These are phyloP conservation scores for Wickerhamomyces chaumierensis DNA, from an alignment of 805 yeast species.

Conservation along the genomic window DNA sequence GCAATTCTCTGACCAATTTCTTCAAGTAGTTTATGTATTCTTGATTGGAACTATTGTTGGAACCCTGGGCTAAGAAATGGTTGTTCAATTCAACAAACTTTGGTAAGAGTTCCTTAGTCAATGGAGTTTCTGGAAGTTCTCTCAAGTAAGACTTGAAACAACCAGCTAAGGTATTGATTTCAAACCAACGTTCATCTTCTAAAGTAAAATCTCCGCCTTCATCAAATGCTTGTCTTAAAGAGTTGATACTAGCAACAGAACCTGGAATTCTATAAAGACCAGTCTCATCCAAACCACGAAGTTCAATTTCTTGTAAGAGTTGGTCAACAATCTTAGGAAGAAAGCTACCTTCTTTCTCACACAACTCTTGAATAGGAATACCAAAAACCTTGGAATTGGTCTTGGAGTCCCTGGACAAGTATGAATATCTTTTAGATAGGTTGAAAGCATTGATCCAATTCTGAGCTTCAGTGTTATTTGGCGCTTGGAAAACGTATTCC, in stretches of 20 bases:
- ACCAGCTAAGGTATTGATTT: conserved; percentile 79
- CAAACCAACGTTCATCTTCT: conserved; percentile 54
- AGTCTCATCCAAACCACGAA: conserved; percentile 80
- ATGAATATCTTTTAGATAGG: conserved; percentile 29
- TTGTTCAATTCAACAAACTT: conserved; percentile 29
- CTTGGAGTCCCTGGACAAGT: conserved; percentile 27
- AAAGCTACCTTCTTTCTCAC: conserved; percentile 53
- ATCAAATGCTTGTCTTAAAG: conserved; percentile 42
- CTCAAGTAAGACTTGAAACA: conserved; percentile 75
- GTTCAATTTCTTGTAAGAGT: conserved; percentile 66
- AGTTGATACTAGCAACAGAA: conserved; percentile 45
- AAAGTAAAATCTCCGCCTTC: conserved; percentile 35
- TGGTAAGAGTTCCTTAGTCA: conserved; percentile 56
- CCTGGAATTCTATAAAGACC: conserved; percentile 79
- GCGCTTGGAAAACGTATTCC: conserved; percentile 59
- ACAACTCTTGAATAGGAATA: conserved; percentile 67
- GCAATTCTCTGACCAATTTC: conserved; percentile 33
- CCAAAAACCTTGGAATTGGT: conserved; percentile 62
- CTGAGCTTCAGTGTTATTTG: conserved; percentile 45
- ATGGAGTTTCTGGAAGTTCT: conserved; percentile 77
- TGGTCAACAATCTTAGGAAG: conserved; percentile 59
- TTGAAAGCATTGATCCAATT: conserved; percentile 56
- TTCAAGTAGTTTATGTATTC: conserved; percentile 23
- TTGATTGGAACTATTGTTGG: conserved; percentile 20
- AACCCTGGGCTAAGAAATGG: neutral